Percentiles rank a stretch among this genome's conserved stretches.
These are phyloP conservation scores for Eucalyptus caleyi DNA, from an alignment of 345 rosid genomes.

Conservation along the genomic window DNA sequence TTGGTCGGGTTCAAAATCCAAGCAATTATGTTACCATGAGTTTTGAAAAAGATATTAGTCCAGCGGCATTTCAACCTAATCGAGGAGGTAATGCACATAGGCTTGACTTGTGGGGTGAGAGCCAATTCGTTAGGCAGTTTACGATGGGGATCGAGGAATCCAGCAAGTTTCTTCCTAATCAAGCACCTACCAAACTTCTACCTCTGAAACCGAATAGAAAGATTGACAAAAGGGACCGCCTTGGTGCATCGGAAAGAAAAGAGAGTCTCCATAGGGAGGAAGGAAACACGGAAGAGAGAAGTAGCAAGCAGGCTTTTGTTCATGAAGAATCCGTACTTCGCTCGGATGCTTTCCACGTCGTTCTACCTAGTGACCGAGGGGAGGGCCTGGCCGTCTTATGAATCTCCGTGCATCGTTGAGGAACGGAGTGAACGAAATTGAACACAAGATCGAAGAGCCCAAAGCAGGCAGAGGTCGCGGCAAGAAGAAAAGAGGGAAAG, in stretches of 20 bases:
- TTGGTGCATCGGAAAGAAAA: not conserved
- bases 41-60: not conserved
- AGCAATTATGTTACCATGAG: not conserved
- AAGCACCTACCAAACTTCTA: no score
- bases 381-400: not conserved
- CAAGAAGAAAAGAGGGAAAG: conserved; percentile 1
- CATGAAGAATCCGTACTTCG: no score
- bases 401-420: not conserved
- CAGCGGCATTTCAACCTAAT: not conserved
- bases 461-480: not conserved
- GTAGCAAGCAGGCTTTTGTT: no score
- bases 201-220: no score
- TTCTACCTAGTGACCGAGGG: not conserved
- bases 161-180: not conserved
- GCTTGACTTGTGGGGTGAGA: not conserved
- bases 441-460: not conserved
- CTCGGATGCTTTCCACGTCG: not conserved
- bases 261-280: not conserved
- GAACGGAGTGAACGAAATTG: not conserved
- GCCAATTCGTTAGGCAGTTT: not conserved
- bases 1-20: not conserved
- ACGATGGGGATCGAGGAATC: not conserved
- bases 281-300: no score
- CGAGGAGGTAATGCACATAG: no score
- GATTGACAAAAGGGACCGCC: no score